Percentiles rank a stretch among this genome's conserved stretches.
Conservation (phyloP, 371 early-diverging fungal genomes). For the Mucor circinelloides region DNA sequence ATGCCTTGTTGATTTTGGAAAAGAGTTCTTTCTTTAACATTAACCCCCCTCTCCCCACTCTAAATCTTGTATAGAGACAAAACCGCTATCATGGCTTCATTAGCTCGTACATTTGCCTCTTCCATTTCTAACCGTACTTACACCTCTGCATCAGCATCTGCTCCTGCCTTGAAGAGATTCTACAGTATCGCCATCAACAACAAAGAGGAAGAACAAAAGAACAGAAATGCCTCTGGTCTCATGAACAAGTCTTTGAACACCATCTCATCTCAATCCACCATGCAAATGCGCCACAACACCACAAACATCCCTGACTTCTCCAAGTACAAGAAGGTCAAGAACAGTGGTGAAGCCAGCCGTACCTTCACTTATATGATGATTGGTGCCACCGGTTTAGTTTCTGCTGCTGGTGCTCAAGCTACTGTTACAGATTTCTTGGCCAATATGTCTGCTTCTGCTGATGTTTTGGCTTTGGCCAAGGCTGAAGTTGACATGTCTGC, state of each 20-base stretch:
- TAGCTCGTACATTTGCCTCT: constrained; percentile 53
- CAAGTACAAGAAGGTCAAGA: constrained; percentile 65
- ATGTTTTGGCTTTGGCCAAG: constrained; percentile 97
- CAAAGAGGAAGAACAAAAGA: constrained; percentile 49
- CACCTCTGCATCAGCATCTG: constrained; percentile 46
- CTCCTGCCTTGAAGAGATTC: constrained; percentile 45
- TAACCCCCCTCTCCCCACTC: constrained; percentile 22
- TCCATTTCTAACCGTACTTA: constrained; percentile 48
- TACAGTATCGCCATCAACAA: constrained; percentile 23
- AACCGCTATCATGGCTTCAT: constrained; percentile 41
- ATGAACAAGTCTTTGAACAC: constrained; percentile 33
- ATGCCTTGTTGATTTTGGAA: constrained; percentile 14
- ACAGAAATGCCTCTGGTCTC: constrained; percentile 37
- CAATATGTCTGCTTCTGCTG: constrained; percentile 94
- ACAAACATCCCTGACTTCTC: constrained; percentile 69
- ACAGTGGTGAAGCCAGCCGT: constrained; percentile 71
- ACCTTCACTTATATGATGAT: constrained; percentile 93
- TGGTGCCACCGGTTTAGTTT: constrained; percentile 85
- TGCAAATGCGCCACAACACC: constrained; percentile 58
- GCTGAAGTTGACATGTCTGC: constrained; percentile 90
- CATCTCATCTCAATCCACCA: constrained; percentile 16
- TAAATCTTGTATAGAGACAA: constrained; percentile 11
- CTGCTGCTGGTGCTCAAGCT: constrained; percentile 90
- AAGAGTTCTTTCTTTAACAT: not conserved
- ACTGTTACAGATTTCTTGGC: constrained; percentile 89